Percentiles rank a stretch among this genome's conserved stretches.
Evolutionary conservation across 2,329 filamentous ascomycete species (phyloP).

Genomic region (Penicillium occitanis): DNA sequence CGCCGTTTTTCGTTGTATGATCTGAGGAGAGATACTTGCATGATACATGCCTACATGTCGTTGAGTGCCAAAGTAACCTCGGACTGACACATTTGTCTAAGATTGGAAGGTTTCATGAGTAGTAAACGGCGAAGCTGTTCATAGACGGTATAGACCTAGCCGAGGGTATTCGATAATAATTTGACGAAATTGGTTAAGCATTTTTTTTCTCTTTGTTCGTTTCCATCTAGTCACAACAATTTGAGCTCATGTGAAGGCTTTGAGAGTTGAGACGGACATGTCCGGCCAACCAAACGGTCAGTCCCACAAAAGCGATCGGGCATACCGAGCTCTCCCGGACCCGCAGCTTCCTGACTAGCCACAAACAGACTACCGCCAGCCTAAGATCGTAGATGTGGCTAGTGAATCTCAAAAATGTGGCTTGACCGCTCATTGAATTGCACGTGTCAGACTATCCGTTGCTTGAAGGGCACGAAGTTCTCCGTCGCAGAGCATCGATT

Average conservation of each 20-base stretch:
- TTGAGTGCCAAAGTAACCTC: background rate
- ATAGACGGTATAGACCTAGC: too few species aligned
- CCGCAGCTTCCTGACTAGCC: background rate
- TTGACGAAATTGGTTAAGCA: background rate
- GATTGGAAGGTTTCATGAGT: background rate
- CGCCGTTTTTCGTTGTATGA: background rate
- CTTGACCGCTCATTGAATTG: background rate
- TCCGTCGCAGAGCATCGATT: background rate
- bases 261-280: background rate
- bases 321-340: slow-evolving; percentile 4
- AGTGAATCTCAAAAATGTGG: background rate
- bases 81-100: background rate
- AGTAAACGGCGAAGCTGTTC: background rate
- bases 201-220: too few species aligned
- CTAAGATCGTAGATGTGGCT: background rate
- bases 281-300: background rate
- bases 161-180: background rate
- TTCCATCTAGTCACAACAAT: too few species aligned
- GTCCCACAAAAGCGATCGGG: background rate
- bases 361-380: background rate
- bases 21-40: background rate
- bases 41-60: background rate
- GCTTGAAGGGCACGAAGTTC: background rate
- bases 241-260: too few species aligned
- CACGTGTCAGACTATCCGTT: background rate